Percentiles rank a stretch among this genome's conserved stretches.
phyloP scores from a whole-genome alignment of 805 yeast genomes.

The Yarrowia yakushimensis region DNA sequence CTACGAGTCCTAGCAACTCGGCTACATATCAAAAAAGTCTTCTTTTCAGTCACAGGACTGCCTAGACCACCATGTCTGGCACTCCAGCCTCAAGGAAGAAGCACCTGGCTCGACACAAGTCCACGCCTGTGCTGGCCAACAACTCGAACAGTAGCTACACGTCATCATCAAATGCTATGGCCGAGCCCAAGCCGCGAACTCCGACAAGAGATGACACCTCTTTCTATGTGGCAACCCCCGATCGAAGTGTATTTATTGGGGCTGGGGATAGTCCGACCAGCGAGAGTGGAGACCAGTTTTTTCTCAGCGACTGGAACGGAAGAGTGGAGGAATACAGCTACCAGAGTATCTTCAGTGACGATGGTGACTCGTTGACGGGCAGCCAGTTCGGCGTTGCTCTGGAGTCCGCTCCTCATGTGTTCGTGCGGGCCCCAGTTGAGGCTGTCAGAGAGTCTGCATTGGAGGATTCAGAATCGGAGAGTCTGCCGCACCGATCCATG shows the following conservation, averaged over 20 bases:
- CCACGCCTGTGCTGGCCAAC: not conserved
- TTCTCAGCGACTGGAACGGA: conserved; percentile 7
- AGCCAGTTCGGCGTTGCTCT: not conserved
- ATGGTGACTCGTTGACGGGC: conserved; percentile 2
- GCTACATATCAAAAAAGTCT: not conserved
- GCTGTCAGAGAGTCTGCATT: not conserved
- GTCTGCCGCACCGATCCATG: not conserved
- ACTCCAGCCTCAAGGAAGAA: not conserved
- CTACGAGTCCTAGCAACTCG: not conserved
- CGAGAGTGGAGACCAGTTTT: not conserved
- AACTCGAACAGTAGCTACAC: not conserved
- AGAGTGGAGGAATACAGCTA: conserved; percentile 1
- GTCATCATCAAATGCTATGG: not conserved
- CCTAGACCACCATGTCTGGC: not conserved
- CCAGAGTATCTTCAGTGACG: conserved; percentile 6
- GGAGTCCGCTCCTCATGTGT: not conserved
- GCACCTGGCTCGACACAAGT: not conserved
- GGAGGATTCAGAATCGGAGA: not conserved
- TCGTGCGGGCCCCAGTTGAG: not conserved
- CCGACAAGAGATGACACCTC: not conserved
- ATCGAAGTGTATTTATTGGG: conserved; percentile 16
- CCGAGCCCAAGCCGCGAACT: not conserved
- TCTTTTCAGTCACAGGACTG: not conserved
- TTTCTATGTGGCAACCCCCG: conserved; percentile 5
- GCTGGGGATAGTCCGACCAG: not conserved